A percentile compares a stretch with the other conserved stretches of the same genome.
These are phyloP conservation scores for Cryptosporidium tyzzeri DNA, from an alignment of 169 alveolate species.

Conservation along the genomic window DNA sequence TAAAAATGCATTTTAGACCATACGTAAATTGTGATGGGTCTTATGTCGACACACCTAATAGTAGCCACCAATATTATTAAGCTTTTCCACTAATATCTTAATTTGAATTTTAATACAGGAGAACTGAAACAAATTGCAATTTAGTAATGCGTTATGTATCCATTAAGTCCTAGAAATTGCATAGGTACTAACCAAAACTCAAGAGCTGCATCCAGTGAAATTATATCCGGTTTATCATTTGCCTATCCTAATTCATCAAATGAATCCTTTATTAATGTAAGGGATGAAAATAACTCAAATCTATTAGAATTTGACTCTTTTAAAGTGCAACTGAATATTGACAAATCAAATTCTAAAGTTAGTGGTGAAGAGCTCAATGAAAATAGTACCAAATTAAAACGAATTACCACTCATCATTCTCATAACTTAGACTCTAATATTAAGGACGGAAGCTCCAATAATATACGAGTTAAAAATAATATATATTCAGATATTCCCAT, in stretches of 20 bases:
- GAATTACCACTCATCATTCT: not conserved
- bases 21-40: slow-evolving; percentile 57
- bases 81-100: not conserved
- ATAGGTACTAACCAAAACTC: not conserved
- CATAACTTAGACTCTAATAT: not conserved
- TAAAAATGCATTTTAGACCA: slow-evolving; percentile 21
- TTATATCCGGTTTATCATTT: not conserved
- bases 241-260: slow-evolving; percentile 70
- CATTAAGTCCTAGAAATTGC: slow-evolving; percentile 68
- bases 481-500: not conserved
- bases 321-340: not conserved
- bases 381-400: not conserved
- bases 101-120: not conserved
- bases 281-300: not conserved
- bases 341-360: not conserved
- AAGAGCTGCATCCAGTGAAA: not conserved
- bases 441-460: not conserved
- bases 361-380: not conserved
- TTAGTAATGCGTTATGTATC: slow-evolving; percentile 48
- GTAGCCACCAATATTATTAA: not conserved
- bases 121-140: not conserved
- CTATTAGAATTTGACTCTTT: not conserved
- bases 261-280: slow-evolving; percentile 19
- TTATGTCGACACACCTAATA: slow-evolving; percentile 43
- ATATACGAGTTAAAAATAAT: not conserved